A percentile compares a stretch with the other conserved stretches of the same genome.
These are phyloP conservation scores for Picochlorum sp. DNA, from an alignment of 139 green algal species.

Conservation along the genomic window DNA sequence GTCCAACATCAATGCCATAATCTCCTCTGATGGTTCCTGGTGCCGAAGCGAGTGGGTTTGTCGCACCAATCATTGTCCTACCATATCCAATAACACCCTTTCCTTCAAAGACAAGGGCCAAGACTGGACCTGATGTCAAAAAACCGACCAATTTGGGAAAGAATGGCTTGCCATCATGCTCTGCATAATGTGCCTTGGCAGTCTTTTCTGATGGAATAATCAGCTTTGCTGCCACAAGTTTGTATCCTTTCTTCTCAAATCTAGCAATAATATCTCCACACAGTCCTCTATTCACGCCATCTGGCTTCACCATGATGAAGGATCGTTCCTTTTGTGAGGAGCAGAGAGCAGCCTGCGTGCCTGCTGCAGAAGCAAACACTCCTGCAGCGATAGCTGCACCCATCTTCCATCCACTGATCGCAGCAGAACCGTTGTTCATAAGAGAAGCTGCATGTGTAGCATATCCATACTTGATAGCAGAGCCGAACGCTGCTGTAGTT, in stretches of 20 bases:
- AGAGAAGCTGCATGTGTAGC: no score
- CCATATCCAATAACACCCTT: slow-evolving; percentile 58
- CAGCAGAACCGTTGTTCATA: no score
- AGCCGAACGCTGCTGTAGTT: no score
- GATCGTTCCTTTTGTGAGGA: slow-evolving; percentile 14
- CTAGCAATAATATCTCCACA: slow-evolving; percentile 34
- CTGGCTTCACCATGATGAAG: slow-evolving; percentile 48
- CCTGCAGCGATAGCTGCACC: not conserved
- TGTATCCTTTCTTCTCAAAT: slow-evolving; percentile 57
- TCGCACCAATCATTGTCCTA: slow-evolving; percentile 69
- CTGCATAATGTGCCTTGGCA: slow-evolving; percentile 42
- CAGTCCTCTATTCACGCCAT: slow-evolving; percentile 40
- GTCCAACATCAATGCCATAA: slow-evolving; percentile 49
- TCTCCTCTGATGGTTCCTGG: slow-evolving; percentile 71
- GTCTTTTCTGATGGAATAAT: slow-evolving; percentile 38
- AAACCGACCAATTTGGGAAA: slow-evolving; percentile 58
- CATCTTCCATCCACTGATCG: no score
- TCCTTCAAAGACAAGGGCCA: slow-evolving; percentile 62
- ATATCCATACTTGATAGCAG: no score
- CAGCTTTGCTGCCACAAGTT: slow-evolving; percentile 63
- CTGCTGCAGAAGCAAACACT: not conserved
- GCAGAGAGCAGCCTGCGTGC: slow-evolving; percentile 10
- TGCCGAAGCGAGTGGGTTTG: slow-evolving; percentile 59
- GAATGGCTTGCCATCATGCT: slow-evolving; percentile 46
- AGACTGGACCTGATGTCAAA: slow-evolving; percentile 42